phyloP scores from a whole-genome alignment of 495 filamentous ascomycete species.

The Penicillium cataractarum region DNA sequence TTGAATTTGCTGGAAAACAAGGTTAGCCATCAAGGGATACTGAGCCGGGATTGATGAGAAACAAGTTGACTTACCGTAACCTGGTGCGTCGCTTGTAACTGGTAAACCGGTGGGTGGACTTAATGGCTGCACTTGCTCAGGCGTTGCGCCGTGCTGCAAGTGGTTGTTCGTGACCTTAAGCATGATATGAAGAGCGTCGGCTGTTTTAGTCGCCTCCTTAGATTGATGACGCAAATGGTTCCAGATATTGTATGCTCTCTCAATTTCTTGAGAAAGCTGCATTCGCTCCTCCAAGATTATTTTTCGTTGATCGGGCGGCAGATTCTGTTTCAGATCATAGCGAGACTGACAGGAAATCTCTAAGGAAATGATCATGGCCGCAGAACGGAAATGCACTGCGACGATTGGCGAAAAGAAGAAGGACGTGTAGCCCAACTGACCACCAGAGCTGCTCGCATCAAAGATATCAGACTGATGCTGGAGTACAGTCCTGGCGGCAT shows the following conservation, averaged over 20 bases:
- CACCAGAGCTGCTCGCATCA: conserved; percentile 66
- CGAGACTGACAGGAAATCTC: conserved; percentile 29
- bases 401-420: conserved; percentile 29
- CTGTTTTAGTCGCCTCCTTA: conserved; percentile 23
- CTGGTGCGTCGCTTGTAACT: neutral
- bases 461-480: conserved; percentile 74
- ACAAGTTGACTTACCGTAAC: neutral
- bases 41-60: neutral
- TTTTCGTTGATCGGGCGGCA: conserved; percentile 6
- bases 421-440: conserved; percentile 35
- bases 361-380: conserved; percentile 27
- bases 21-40: neutral
- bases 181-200: conserved; percentile 25
- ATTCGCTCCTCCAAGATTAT: conserved; percentile 9
- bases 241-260: conserved; percentile 23
- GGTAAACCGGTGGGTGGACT: neutral
- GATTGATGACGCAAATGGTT: conserved; percentile 19
- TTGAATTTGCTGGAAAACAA: neutral
- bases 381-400: conserved; percentile 20
- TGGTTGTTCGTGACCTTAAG: conserved; percentile 22
- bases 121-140: conserved; percentile 1
- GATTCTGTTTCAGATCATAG: conserved; percentile 22
- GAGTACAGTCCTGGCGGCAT: conserved; percentile 73
- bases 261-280: conserved; percentile 14
- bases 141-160: conserved; percentile 15